Conservation (phyloP, 257 asterid species). For the Solanum dulcamara region DNA sequence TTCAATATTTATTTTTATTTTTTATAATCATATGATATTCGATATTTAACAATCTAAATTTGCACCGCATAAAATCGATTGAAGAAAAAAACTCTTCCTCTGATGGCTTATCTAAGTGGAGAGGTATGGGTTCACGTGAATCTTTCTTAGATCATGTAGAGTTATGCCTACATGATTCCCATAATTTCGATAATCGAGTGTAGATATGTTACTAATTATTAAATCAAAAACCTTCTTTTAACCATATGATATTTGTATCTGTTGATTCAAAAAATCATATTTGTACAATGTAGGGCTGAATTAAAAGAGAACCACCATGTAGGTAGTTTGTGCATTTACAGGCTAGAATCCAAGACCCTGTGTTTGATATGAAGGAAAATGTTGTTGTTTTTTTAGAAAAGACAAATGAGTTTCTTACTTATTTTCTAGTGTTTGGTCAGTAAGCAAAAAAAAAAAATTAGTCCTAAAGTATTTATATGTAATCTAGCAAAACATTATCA, state of each 20-base stretch:
- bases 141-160: neutral
- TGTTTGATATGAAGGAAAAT: neutral
- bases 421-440: neutral
- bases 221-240: neutral
- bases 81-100: neutral
- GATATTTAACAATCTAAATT: neutral
- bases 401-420: no score
- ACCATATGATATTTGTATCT: neutral
- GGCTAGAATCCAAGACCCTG: neutral
- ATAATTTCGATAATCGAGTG: neutral
- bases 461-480: no score
- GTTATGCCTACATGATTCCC: neutral
- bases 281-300: neutral
- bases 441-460: no score
- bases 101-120: neutral
- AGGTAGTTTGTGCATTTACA: neutral
- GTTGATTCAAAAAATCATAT: neutral
- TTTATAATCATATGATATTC: neutral
- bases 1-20: neutral
- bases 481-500: no score
- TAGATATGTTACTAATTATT: no score
- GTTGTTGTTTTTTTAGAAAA: no score
- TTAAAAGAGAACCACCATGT: neutral
- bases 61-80: neutral
- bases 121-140: neutral